These are phyloP conservation scores for Aspergillus indologenus DNA, from an alignment of 495 filamentous ascomycete genomes.

Conservation along the genomic window DNA sequence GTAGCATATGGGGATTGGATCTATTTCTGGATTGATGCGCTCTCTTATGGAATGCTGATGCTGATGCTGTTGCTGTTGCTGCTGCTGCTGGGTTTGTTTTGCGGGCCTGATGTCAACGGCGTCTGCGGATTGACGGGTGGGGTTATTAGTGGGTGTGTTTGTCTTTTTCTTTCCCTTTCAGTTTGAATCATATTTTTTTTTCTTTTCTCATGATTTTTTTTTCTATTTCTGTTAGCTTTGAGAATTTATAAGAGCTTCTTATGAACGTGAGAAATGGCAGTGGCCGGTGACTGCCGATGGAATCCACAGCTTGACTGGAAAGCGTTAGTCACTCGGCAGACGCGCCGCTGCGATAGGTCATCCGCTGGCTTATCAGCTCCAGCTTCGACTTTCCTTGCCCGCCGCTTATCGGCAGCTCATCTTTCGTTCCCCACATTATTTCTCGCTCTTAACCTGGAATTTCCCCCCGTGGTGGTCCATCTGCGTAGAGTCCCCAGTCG, in stretches of 20 bases:
- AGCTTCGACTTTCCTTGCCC: not conserved
- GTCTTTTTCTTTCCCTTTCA: not conserved
- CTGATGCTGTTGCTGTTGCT: not conserved
- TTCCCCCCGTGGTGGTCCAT: not conserved
- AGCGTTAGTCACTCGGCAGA: constrained; percentile 14
- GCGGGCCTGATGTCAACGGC: constrained; percentile 1
- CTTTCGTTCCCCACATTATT: not conserved
- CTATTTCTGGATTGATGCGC: not conserved
- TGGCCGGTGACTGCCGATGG: constrained; percentile 5
- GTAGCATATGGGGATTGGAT: constrained; percentile 5
- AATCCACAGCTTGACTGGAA: constrained; percentile 6
- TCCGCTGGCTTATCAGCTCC: constrained; percentile 18
- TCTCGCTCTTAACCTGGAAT: not conserved
- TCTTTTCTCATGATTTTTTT: not conserved
- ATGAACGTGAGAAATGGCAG: not conserved
- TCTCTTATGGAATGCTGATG: not conserved
- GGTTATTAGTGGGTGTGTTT: not conserved
- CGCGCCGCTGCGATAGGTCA: constrained; percentile 14
- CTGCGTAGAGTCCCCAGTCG: not conserved
- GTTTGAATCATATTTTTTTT: not conserved
- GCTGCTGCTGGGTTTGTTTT: constrained; percentile 9
- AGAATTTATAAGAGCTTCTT: not conserved
- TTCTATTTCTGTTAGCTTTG: not conserved
- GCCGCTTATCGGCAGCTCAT: constrained; percentile 8
- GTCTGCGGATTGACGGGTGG: not conserved